A percentile compares a stretch with the other conserved stretches of the same genome.
These are phyloP conservation scores for Inonotus hispidus DNA, from an alignment of 1,284 basidiomycete species.

Conservation along the genomic window DNA sequence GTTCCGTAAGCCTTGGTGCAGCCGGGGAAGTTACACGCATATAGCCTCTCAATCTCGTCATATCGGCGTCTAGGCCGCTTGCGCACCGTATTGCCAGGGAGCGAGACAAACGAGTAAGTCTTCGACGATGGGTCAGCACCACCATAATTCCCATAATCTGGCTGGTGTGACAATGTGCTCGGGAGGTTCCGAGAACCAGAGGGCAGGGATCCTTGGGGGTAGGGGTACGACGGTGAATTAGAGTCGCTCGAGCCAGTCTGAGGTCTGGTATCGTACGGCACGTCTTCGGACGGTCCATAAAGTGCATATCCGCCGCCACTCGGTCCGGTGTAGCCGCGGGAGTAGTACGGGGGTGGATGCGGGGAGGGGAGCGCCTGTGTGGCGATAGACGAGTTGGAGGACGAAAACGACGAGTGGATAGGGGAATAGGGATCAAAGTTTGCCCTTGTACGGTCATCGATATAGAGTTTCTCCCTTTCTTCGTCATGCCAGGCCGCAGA, in stretches of 20 bases:
- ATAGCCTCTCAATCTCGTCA: constrained; percentile 91
- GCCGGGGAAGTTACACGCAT: constrained; percentile 77
- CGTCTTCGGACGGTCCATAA: constrained; percentile 9
- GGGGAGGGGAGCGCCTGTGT: constrained; percentile 8
- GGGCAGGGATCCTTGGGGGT: neutral
- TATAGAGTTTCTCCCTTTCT: neutral
- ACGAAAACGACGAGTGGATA: constrained; percentile 14
- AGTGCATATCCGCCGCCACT: neutral
- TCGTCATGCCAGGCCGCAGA: constrained; percentile 6
- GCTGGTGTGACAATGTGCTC: neutral
- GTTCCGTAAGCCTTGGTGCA: constrained; percentile 86
- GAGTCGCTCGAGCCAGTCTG: constrained; percentile 6
- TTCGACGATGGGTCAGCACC: constrained; percentile 30
- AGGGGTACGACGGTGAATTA: constrained; percentile 8
- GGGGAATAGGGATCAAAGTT: constrained; percentile 15
- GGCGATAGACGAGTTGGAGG: constrained; percentile 13
- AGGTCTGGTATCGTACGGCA: constrained; percentile 4
- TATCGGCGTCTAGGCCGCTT: constrained; percentile 80
- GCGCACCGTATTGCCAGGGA: constrained; percentile 73
- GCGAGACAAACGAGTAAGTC: constrained; percentile 75
- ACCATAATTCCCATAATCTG: neutral
- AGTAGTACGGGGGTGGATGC: neutral
- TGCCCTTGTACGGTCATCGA: neutral
- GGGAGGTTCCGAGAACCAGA: neutral
- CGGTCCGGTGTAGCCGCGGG: constrained; percentile 2